phyloP scores from a whole-genome alignment of 2,329 filamentous ascomycete species.

The Podosphaera leucotricha region DNA sequence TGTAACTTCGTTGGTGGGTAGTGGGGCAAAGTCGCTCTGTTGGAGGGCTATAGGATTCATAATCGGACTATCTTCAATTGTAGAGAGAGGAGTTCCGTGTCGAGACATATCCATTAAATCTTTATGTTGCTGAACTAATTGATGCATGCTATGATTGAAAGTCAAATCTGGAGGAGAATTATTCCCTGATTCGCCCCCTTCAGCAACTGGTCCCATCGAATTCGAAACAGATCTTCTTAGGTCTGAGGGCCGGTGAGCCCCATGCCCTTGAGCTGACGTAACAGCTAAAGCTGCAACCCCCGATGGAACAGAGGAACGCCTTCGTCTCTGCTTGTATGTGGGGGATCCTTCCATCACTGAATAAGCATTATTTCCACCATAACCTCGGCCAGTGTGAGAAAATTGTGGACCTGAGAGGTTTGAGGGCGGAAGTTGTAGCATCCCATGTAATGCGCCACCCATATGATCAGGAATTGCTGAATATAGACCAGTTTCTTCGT shows the following conservation, averaged over 20 bases:
- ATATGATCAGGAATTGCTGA: slow-evolving; percentile 80
- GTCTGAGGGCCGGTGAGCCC: slow-evolving; percentile 63
- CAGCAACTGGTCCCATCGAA: slow-evolving; percentile 60
- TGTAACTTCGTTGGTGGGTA: slow-evolving; percentile 37
- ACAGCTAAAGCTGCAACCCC: slow-evolving; percentile 47
- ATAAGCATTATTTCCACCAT: slow-evolving; percentile 58
- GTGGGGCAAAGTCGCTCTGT: slow-evolving; percentile 42
- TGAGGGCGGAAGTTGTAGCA: slow-evolving; percentile 76
- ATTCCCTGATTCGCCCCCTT: slow-evolving; percentile 55
- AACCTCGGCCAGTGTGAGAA: slow-evolving; percentile 41
- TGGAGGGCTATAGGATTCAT: slow-evolving; percentile 47
- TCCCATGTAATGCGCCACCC: slow-evolving; percentile 49
- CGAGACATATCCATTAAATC: slow-evolving; percentile 67
- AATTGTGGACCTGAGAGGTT: slow-evolving; percentile 65
- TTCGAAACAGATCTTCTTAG: slow-evolving; percentile 74
- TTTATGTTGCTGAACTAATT: slow-evolving; percentile 45
- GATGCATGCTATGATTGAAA: slow-evolving; percentile 44
- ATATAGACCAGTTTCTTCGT: slow-evolving; percentile 91
- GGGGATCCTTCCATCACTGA: slow-evolving; percentile 94
- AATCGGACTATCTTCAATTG: slow-evolving; percentile 59
- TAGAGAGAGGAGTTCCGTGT: slow-evolving; percentile 73
- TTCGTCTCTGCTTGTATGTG: slow-evolving; percentile 91
- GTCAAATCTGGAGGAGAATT: slow-evolving; percentile 59
- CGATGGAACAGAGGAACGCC: slow-evolving; percentile 78
- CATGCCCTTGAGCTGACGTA: slow-evolving; percentile 28